These are phyloP conservation scores for Debaryomyces nepalensis DNA, from an alignment of 1,139 yeast genomes.

Conservation along the genomic window DNA sequence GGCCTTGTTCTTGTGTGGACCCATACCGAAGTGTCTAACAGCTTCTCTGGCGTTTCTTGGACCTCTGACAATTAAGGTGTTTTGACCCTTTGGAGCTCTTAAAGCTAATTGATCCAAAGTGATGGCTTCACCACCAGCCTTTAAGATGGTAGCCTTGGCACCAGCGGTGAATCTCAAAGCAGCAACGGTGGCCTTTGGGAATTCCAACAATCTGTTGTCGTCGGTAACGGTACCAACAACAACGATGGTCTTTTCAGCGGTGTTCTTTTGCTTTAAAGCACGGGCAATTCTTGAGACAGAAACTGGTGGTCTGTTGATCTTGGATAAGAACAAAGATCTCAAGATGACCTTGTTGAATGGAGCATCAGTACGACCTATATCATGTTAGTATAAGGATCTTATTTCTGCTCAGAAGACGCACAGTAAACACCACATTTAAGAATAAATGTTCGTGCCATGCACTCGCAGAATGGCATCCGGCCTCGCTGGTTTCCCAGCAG, in stretches of 20 bases:
- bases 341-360: constrained; percentile 98
- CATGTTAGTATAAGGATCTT: constrained; percentile 48
- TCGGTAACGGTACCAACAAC: constrained; percentile 99
- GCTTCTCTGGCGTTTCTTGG: constrained; percentile 99
- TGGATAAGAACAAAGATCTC: constrained; percentile 92
- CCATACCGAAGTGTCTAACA: constrained; percentile 99
- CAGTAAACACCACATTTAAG: constrained; percentile 27
- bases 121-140: constrained; percentile 99
- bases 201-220: constrained; percentile 89
- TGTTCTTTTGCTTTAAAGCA: constrained; percentile 82
- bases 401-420: constrained; percentile 68
- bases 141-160: constrained; percentile 96
- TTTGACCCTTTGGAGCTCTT: constrained; percentile 99
- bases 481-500: too few relatives aligned
- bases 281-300: constrained; percentile 90
- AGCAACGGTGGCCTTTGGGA: constrained; percentile 98
- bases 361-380: constrained; percentile 93
- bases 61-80: constrained; percentile 98
- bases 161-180: constrained; percentile 99
- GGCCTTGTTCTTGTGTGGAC: constrained; percentile 99
- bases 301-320: constrained; percentile 99
- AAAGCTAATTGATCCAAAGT: constrained; percentile 98
- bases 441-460: constrained; percentile 32
- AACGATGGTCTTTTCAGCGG: constrained; percentile 90
- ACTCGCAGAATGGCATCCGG: constrained; percentile 61